Evolutionary conservation across 2,329 filamentous ascomycete genomes (phyloP), one percentile per base, ranked within the genome.

Genomic region (Fusarium proliferatum): DNA sequence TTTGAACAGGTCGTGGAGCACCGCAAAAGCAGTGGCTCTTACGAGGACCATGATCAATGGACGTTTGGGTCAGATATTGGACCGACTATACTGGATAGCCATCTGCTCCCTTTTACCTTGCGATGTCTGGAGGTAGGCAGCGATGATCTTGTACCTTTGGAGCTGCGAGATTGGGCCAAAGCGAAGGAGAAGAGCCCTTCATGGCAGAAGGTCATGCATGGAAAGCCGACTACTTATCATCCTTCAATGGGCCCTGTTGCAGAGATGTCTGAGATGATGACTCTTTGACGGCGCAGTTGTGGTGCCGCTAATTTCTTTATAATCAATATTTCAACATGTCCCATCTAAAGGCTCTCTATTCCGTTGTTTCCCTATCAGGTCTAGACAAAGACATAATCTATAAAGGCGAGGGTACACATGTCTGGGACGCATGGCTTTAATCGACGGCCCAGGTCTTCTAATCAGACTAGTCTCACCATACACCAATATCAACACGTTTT

Each of bases 221-320:
- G 69, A 16, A 61, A 49, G 38, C 62, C 67, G 5, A 72, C 69
- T 4, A 55, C 26, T 9, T 67, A 67, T 38, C 41, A 71, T 46
- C 69, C 67, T 39, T 70, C 69, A 4, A 70, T 71, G 69, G 69
- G 69, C 1, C 66, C 69, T 28, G 48, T 70, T 52, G 61, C 36
- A 13, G 61, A 70, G 21, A 71, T 71, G 68, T n/a, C 41, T 5
- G 68, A 69, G 6, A 69, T 71, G 61, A 71, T 71, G 68, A 60
- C 48, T 28, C 58, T 69, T 26, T 63, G 49, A 52, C 13, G 21
- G 11, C 1, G 16, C 7, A 3, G 15, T 5, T 13, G 17, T 33
- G 28, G 21, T 23, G 3, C 2, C 4, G 11, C 15, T 51, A 1
- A 9, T 51, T 21, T 33, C 16, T 51, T 23, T 33, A 33, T 6